Percentiles rank a stretch among this genome's conserved stretches.
These are phyloP conservation scores for Aquilaria malaccensis DNA, from an alignment of 345 rosid genomes.

Conservation along the genomic window DNA sequence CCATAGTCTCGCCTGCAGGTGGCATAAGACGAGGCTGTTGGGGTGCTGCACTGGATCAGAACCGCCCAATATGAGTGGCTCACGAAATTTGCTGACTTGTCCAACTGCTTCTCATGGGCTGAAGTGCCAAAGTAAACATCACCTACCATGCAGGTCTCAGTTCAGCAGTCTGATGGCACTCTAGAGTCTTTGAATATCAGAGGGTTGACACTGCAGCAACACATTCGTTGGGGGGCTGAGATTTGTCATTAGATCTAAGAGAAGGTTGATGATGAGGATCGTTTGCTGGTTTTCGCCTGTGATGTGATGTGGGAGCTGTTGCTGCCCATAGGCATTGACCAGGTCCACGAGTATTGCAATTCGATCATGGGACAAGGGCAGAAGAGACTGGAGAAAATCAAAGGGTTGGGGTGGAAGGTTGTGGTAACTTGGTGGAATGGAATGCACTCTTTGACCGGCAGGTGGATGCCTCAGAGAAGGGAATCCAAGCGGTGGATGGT, in stretches of 20 bases:
- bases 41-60: conserved; percentile 54
- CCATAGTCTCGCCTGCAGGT: conserved; percentile 89
- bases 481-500: conserved; percentile 32
- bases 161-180: conserved; percentile 22
- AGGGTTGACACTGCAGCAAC: conserved; percentile 24
- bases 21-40: conserved; percentile 69
- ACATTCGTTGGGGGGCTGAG: conserved; percentile 43
- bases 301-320: conserved; percentile 62
- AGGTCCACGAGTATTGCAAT: conserved; percentile 67
- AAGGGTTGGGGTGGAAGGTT: conserved; percentile 33
- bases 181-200: conserved; percentile 38
- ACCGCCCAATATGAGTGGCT: conserved; percentile 51
- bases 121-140: conserved; percentile 65
- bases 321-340: conserved; percentile 48
- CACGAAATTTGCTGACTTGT: conserved; percentile 44
- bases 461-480: conserved; percentile 38
- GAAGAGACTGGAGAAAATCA: conserved; percentile 28
- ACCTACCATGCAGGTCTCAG: conserved; percentile 53
- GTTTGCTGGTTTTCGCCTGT: conserved; percentile 36
- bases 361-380: conserved; percentile 30
- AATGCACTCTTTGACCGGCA: conserved; percentile 59
- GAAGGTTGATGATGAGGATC: conserved; percentile 33
- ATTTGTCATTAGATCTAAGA: conserved; percentile 43
- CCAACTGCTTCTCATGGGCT: conserved; percentile 53
- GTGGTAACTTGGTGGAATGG: conserved; percentile 42